These are phyloP conservation scores for Teratosphaeria viscida DNA, from an alignment of 2,329 filamentous ascomycete species.

Conservation along the genomic window DNA sequence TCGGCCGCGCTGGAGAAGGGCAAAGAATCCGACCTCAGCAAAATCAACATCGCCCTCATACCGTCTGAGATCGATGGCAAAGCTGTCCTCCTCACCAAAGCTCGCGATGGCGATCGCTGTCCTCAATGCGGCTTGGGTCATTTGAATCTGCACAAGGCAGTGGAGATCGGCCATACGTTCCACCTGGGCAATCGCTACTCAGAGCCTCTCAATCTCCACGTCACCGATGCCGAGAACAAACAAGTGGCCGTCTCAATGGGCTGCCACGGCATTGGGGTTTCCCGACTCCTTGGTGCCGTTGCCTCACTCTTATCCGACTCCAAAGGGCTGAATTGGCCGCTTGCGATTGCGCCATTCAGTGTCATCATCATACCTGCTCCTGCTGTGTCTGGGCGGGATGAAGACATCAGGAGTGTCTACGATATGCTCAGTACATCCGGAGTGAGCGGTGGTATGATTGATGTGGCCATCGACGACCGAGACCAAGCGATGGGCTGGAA, in stretches of 20 bases:
- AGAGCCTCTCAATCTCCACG: slow-evolving; percentile 55
- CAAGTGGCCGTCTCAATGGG: slow-evolving; percentile 73
- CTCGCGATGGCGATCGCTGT: slow-evolving; percentile 60
- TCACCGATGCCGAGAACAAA: slow-evolving; percentile 33
- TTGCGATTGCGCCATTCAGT: slow-evolving; percentile 75
- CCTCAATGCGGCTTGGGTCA: slow-evolving; percentile 54
- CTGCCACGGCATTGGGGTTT: slow-evolving; percentile 90
- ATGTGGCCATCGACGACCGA: slow-evolving; percentile 64
- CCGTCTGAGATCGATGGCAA: slow-evolving; percentile 1
- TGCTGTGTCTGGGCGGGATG: background rate
- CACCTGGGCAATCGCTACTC: slow-evolving; percentile 86
- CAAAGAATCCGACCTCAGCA: background rate
- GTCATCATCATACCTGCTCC: slow-evolving; percentile 46
- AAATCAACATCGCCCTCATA: slow-evolving; percentile 1
- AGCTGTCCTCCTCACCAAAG: slow-evolving; percentile 53
- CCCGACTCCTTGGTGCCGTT: slow-evolving; percentile 76
- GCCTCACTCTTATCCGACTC: slow-evolving; percentile 64
- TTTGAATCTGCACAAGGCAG: slow-evolving; percentile 58
- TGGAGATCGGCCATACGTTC: slow-evolving; percentile 93
- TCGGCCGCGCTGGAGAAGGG: background rate
- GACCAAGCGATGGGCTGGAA: slow-evolving; percentile 66
- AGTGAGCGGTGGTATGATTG: slow-evolving; percentile 23
- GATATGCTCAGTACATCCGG: slow-evolving; percentile 40
- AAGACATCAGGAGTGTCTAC: slow-evolving; percentile 41
- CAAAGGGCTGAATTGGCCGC: slow-evolving; percentile 77